These are phyloP conservation scores for Cladosporium sp. DNA, from an alignment of 2,329 filamentous ascomycete species.

Conservation along the genomic window DNA sequence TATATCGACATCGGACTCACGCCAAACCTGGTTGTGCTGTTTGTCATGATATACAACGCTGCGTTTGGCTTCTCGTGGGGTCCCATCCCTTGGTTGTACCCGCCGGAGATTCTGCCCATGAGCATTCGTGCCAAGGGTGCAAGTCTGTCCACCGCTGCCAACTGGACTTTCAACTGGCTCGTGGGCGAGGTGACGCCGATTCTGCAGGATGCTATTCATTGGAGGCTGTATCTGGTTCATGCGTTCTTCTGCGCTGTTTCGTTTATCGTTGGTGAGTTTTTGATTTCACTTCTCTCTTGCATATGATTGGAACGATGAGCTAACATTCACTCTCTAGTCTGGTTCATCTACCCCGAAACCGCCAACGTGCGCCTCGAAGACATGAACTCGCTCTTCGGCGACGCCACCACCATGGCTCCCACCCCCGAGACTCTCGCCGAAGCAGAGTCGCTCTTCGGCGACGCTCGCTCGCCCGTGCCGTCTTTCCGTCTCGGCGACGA, in stretches of 20 bases:
- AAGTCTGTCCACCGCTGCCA: constrained; percentile 91
- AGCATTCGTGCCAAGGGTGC: constrained; percentile 97
- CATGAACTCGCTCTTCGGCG: constrained; percentile 93
- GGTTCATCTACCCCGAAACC: constrained; percentile 96
- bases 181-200: constrained; percentile 95
- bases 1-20: constrained; percentile 80
- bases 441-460: constrained; percentile 77
- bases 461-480: constrained; percentile 71
- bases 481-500: constrained; percentile 68
- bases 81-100: constrained; percentile 96
- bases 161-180: constrained; percentile 98
- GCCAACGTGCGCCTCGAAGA: constrained; percentile 94
- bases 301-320: not conserved
- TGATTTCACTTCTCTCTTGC: not conserved
- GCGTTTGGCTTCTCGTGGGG: constrained; percentile 98
- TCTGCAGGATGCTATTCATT: constrained; percentile 86
- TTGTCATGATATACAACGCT: constrained; percentile 98
- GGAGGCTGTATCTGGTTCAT: constrained; percentile 92
- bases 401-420: constrained; percentile 79
- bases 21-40: constrained; percentile 82
- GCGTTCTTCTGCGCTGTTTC: constrained; percentile 95
- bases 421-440: constrained; percentile 79
- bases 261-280: constrained; percentile 88
- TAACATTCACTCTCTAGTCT: constrained; percentile 56
- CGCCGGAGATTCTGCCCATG: constrained; percentile 95